Base-by-base conservation (phyloP, 768 basidiomycete genomes). In the Serendipita sp. region DNA sequence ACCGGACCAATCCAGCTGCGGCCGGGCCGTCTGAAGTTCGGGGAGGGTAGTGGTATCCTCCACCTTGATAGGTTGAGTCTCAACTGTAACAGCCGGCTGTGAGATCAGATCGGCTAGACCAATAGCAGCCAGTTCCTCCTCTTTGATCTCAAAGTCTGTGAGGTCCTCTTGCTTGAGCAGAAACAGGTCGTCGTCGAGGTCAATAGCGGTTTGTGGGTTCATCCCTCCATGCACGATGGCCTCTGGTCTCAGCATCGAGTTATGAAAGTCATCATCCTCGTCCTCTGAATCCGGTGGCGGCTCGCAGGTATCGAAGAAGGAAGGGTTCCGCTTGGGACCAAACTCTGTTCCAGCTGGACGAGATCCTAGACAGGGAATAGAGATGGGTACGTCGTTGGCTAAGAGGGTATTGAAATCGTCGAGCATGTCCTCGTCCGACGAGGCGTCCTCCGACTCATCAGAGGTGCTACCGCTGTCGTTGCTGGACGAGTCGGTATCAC, bases 211-310 rank as follows among this genome's bases (percentile, higher is more conserved):
- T 23, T 23, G 23, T 23, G 23, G 16, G 46, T 23, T 47, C 46
- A 47, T 47, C 46, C 2, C 46, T 47, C 46, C 16, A 16, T 16
- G 23, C 30, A 23, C 18, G 28, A 13, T 28, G 15, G 30, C 23
- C 18, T 64, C 18, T 15, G 56, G 58, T 11, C 58, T n/a, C 23
- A 66, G 28, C 80, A 71, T 71, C 44, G 67, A 68, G 52, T 66
- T 68, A 48, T 72, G 71, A 48, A 69, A 70, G 65, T 80, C 79
- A 65, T 83, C 81, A 38, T 79, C 77, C 64, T 85, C 84, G 66
- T 81, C 82, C 65, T 83, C 83, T 2, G 84, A 86, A 68, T 88
- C 85, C 2, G 87, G 87, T 11, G 87, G 87, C 1, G 83, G 85
- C 52, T 54, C 52, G 52, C 52, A 54, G 13, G 52, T 54, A 30